Percentiles rank a stretch among this genome's conserved stretches.
These are phyloP conservation scores for Gossypium lobatum DNA, from an alignment of 441 rosid species.

Conservation along the genomic window DNA sequence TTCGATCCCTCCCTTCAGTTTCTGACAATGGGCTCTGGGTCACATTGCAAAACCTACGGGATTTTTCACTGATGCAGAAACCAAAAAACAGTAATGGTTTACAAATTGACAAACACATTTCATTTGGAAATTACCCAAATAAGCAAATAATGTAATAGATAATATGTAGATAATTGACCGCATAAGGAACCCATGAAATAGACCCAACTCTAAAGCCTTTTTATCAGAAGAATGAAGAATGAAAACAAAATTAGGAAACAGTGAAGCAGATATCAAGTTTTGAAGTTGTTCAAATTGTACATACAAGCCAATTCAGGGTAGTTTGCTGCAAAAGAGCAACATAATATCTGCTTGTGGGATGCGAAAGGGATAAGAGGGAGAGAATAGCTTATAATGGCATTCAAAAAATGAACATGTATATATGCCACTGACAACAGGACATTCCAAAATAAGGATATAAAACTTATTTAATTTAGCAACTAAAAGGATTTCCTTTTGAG, in stretches of 20 bases:
- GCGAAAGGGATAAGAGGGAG: neutral
- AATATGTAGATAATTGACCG: neutral
- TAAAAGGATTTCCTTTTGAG: neutral
- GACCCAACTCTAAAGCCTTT: neutral
- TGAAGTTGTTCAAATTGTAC: too few species aligned
- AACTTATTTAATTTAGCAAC: neutral
- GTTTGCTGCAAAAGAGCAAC: too few species aligned
- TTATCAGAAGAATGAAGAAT: too few species aligned
- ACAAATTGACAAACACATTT: neutral
- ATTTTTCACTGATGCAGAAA: conserved; percentile 28
- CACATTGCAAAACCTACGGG: conserved; percentile 48
- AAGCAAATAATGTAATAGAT: neutral
- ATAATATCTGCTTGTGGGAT: too few species aligned
- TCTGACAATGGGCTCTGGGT: conserved; percentile 32
- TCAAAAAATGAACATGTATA: neutral
- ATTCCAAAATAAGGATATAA: neutral
- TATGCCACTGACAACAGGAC: neutral
- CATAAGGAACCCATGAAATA: neutral
- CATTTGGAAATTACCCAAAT: neutral
- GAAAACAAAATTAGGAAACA: too few species aligned
- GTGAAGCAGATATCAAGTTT: too few species aligned
- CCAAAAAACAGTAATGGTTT: neutral
- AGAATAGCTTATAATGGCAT: neutral
- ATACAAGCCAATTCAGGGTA: too few species aligned
- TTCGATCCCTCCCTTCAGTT: conserved; percentile 36